Evolutionary conservation across 1,139 yeast species (phyloP).

Genomic region (Pichia sp.): DNA sequence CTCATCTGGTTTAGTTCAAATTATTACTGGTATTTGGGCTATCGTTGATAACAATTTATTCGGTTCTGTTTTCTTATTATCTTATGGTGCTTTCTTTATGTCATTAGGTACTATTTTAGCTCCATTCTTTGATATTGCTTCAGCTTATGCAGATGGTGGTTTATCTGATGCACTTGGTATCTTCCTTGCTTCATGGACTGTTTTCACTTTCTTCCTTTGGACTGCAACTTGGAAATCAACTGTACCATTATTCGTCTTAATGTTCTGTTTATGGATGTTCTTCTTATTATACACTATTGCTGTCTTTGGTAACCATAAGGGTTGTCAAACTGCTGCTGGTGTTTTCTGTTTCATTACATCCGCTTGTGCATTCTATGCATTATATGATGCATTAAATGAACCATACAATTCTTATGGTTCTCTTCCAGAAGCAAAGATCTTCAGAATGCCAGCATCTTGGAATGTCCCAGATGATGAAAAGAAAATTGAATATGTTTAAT

Average conservation of each 20-base stretch:
- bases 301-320: conserved; percentile 32
- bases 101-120: conserved; percentile 33
- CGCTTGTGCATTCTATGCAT: conserved; percentile 37
- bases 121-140: conserved; percentile 31
- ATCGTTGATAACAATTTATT: conserved; percentile 46
- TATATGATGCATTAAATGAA: conserved; percentile 27
- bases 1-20: conserved; percentile 59
- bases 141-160: conserved; percentile 29
- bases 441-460: conserved; percentile 30
- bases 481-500: conserved; percentile 19
- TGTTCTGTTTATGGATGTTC: conserved; percentile 35
- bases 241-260: conserved; percentile 35
- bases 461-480: conserved; percentile 22
- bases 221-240: conserved; percentile 41
- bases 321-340: conserved; percentile 39
- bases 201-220: conserved; percentile 38
- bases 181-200: conserved; percentile 40
- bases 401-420: conserved; percentile 25
- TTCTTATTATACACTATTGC: conserved; percentile 41
- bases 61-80: conserved; percentile 35
- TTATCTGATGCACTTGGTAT: conserved; percentile 33
- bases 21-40: conserved; percentile 64
- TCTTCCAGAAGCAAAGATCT: conserved; percentile 27
- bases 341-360: conserved; percentile 39
- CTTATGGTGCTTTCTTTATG: conserved; percentile 37